A percentile compares a stretch with the other conserved stretches of the same genome.
Conservation (phyloP, 257 asterid genomes). For the Parsonsia alboflavescens region DNA sequence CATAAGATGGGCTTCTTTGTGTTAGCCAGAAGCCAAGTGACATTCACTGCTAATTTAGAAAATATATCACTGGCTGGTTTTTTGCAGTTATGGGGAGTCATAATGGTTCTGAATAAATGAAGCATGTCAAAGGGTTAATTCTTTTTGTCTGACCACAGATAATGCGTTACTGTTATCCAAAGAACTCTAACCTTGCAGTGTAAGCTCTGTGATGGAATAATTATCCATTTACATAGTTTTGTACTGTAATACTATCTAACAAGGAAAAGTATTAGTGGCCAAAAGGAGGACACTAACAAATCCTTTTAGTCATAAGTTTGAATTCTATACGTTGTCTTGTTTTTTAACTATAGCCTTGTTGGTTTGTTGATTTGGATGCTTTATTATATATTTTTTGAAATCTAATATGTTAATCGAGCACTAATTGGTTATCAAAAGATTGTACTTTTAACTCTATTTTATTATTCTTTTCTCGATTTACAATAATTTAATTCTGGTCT, state of each 20-base stretch:
- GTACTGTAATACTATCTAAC: background rate
- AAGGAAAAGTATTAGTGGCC: background rate
- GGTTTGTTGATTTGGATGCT: background rate
- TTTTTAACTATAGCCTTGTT: no score
- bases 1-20: no score
- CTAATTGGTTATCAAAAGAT: background rate
- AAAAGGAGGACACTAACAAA: background rate
- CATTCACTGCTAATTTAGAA: no score
- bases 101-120: background rate
- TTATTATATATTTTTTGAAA: no score
- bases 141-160: background rate
- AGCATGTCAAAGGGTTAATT: background rate
- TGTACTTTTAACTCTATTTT: no score
- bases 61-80: no score
- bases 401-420: background rate
- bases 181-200: background rate
- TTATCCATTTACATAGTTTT: background rate
- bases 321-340: background rate
- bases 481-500: conserved; percentile 1
- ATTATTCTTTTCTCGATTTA: background rate
- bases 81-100: background rate
- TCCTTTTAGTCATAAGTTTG: background rate
- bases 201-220: background rate
- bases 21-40: no score
- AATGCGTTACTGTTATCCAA: background rate